Conservation (phyloP, 163 green algal genomes). For the Chlamydomonas reinhardtii region DNA sequence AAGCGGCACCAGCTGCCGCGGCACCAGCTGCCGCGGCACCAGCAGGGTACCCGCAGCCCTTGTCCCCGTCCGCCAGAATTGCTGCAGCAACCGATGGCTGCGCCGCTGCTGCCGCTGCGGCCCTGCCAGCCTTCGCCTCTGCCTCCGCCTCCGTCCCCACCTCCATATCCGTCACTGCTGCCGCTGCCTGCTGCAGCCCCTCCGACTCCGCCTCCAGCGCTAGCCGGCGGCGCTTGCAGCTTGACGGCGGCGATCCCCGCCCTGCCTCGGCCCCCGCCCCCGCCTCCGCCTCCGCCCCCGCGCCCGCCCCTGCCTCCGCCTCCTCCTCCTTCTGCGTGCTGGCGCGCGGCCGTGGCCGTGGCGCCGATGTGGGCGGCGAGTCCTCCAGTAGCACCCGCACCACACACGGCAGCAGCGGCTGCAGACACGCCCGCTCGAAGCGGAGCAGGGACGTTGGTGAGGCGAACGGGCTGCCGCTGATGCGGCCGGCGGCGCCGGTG, state of each 20-base stretch:
- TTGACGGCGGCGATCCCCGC: not conserved
- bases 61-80: no score
- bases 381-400: constrained; percentile 27
- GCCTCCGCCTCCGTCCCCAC: no score
- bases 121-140: not conserved
- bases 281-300: no score
- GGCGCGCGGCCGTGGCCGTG: not conserved
- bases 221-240: not conserved
- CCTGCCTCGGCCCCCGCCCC: no score
- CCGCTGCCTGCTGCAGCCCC: no score
- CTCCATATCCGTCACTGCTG: no score
- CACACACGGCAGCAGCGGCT: constrained; percentile 12
- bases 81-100: no score
- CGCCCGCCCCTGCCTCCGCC: not conserved
- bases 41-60: no score
- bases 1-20: no score
- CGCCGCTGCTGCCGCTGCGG: no score
- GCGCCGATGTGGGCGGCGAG: not conserved
- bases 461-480: not conserved
- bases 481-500: not conserved
- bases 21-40: no score
- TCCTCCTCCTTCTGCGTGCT: not conserved
- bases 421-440: constrained; percentile 29
- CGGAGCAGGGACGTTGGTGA: constrained; percentile 30
- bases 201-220: no score